Evolutionary conservation across 1,284 basidiomycete genomes (phyloP).

Genomic region (Bondarzewia mesenterica): DNA sequence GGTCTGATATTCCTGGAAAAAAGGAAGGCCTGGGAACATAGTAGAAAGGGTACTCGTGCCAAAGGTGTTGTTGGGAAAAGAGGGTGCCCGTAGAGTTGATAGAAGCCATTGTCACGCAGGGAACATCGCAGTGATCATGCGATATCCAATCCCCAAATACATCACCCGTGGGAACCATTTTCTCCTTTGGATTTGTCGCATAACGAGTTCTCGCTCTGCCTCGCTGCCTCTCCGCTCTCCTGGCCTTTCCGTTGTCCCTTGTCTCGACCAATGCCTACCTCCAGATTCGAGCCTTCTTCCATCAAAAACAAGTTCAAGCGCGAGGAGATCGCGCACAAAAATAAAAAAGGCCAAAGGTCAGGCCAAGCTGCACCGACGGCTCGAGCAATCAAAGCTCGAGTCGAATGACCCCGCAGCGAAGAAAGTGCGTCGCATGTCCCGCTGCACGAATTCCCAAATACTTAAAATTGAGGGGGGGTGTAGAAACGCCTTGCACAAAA

Average conservation of each 20-base stretch:
- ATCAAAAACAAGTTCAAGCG: slow-evolving; percentile 86
- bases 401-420: slow-evolving; percentile 62
- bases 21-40: slow-evolving; percentile 46
- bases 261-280: too few species aligned
- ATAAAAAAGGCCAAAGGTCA: slow-evolving; percentile 74
- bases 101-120: not conserved
- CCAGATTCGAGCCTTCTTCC: slow-evolving; percentile 46
- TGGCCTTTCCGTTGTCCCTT: too few species aligned
- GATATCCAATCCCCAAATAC: too few species aligned
- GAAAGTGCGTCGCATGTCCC: slow-evolving; percentile 43
- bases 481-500: slow-evolving; percentile 81
- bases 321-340: slow-evolving; percentile 67
- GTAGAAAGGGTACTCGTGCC: slow-evolving; percentile 45
- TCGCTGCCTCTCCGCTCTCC: too few species aligned
- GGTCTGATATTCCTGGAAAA: slow-evolving; percentile 63
- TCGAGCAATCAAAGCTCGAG: slow-evolving; percentile 68
- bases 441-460: not conserved
- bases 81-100: slow-evolving; percentile 24
- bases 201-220: not conserved
- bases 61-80: slow-evolving; percentile 37
- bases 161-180: not conserved
- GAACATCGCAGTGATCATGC: too few species aligned
- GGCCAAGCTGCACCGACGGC: slow-evolving; percentile 72
- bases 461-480: not conserved
- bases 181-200: not conserved